Conservation (phyloP, 352 stramenopile genomes). For the Phytopythium kandeliae region DNA sequence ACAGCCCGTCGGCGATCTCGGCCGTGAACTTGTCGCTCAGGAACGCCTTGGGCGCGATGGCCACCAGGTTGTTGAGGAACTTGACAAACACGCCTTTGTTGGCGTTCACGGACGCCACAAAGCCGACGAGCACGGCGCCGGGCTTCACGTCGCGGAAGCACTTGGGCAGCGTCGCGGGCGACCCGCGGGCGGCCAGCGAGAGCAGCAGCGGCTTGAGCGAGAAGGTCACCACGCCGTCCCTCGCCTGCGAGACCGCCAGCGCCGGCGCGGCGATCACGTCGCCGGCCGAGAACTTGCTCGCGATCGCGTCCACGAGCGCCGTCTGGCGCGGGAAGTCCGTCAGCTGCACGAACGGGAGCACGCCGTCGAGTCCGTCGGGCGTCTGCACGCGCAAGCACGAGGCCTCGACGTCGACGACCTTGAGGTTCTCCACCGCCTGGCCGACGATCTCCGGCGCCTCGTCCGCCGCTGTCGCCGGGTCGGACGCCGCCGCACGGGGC, state of each 20-base stretch:
- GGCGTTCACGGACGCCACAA: conserved; percentile 71
- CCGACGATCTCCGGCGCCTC: conserved; percentile 39
- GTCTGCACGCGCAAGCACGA: conserved; percentile 75
- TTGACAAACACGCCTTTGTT: conserved; percentile 83
- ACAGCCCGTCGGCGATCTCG: conserved; percentile 62
- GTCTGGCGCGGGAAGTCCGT: conserved; percentile 82
- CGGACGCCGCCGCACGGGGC: conserved; percentile 9
- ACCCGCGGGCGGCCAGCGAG: conserved; percentile 19
- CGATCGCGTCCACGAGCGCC: conserved; percentile 64
- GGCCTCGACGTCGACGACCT: conserved; percentile 59
- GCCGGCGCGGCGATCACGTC: conserved; percentile 51
- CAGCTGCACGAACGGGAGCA: conserved; percentile 79
- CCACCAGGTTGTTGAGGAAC: conserved; percentile 85
- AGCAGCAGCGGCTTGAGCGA: conserved; percentile 82
- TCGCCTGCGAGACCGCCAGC: conserved; percentile 65
- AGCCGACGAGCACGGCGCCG: conserved; percentile 58
- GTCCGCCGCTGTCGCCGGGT: conserved; percentile 14
- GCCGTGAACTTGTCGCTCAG: conserved; percentile 72
- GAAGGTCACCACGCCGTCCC: conserved; percentile 65
- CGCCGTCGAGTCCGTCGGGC: conserved; percentile 55
- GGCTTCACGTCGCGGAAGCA: conserved; percentile 58
- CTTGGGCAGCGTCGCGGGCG: conserved; percentile 35
- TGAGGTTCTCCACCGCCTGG: conserved; percentile 49
- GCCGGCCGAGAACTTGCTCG: conserved; percentile 40
- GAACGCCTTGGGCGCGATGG: conserved; percentile 72